A percentile compares a stretch with the other conserved stretches of the same genome.
Conservation (phyloP, 345 rosid genomes). For the Rhizophora mangle region DNA sequence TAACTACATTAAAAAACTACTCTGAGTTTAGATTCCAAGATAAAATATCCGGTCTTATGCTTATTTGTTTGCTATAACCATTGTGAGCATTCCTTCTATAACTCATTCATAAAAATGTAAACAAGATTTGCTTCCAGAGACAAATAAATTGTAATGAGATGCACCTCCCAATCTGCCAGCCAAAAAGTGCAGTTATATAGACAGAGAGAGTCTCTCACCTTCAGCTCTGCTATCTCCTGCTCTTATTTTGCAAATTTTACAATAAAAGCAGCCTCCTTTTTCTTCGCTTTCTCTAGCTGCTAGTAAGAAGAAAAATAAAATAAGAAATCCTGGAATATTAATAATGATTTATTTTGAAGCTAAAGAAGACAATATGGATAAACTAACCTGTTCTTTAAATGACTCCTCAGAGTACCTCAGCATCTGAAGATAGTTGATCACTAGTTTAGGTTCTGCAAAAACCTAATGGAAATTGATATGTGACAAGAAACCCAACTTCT, state of each 20-base stretch:
- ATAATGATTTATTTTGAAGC: slow-evolving; percentile 6
- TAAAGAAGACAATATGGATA: slow-evolving; percentile 8
- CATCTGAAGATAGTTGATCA: slow-evolving; percentile 70
- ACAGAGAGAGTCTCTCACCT: slow-evolving; percentile 38
- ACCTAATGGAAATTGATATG: slow-evolving; percentile 14
- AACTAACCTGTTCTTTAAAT: slow-evolving; percentile 75
- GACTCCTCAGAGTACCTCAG: slow-evolving; percentile 79
- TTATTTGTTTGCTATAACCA: not conserved
- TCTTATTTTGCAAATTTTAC: slow-evolving; percentile 93
- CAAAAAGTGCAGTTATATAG: not conserved
- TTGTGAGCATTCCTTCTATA: not conserved
- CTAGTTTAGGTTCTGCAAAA: slow-evolving; percentile 66
- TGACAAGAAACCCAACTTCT: slow-evolving; percentile 1
- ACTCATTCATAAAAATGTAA: not conserved
- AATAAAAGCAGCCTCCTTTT: slow-evolving; percentile 96
- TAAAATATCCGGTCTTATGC: too few relatives aligned
- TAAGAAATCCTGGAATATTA: slow-evolving; percentile 20
- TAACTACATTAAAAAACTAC: too few relatives aligned
- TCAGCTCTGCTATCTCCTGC: slow-evolving; percentile 91
- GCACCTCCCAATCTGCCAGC: not conserved
- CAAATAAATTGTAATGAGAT: not conserved
- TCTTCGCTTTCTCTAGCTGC: slow-evolving; percentile 89
- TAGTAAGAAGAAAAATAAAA: slow-evolving; percentile 19
- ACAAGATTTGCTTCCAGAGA: not conserved
- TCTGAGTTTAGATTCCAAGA: too few relatives aligned